Base-by-base conservation (phyloP, 1,284 basidiomycete genomes). In the Moniliella sp. region DNA sequence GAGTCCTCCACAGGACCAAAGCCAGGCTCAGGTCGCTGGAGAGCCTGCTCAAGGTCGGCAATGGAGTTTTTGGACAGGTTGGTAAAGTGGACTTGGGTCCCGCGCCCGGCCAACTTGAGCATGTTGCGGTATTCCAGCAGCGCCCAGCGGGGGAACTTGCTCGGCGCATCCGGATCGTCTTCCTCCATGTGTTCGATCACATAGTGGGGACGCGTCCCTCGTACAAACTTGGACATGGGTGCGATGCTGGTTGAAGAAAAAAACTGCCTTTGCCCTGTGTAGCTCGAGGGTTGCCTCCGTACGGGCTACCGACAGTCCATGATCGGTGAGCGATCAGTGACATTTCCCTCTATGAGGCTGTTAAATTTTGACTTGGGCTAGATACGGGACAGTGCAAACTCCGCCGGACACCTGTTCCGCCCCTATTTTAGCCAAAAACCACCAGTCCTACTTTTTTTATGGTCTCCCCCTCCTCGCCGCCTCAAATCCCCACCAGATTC, bases 21-120 rank as follows among this genome's bases (percentile, higher is more conserved):
- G 35, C 15, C 34, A 10, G 36, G 39, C 15, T 28, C 25, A 2
- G 27, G 17, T 7, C 45, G 35, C 13, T 48, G 42, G 15, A 59
- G 75, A 58, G 45, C 66, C 14, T 45, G 35, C 10, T 64, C 48
- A n/a, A 88, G 67, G 2, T 72, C 73, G 3, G 64, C 59, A 33
- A 71, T 66, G 2, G 81, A 80, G 3, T 70, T 62, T 16, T 65
- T 57, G 1, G 81, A 84, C 29, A 91, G 72, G 42, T 79, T 73
- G 1, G 82, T 83, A 61, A 88, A 91, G 48, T 76, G 69, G 12
- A 88, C 72, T 2, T 67, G 64, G 1, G 74, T 69, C 4, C 64
- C 62, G 0, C 69, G 61, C 1, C 76, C 76, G 8, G 81, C 76
- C 4, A 86, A 66, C 8, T 63, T 68, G 27, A 75, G 71, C 82